Base-by-base conservation (phyloP, 192 early-diverging fungal genomes). In the Dissophora ornata region DNA sequence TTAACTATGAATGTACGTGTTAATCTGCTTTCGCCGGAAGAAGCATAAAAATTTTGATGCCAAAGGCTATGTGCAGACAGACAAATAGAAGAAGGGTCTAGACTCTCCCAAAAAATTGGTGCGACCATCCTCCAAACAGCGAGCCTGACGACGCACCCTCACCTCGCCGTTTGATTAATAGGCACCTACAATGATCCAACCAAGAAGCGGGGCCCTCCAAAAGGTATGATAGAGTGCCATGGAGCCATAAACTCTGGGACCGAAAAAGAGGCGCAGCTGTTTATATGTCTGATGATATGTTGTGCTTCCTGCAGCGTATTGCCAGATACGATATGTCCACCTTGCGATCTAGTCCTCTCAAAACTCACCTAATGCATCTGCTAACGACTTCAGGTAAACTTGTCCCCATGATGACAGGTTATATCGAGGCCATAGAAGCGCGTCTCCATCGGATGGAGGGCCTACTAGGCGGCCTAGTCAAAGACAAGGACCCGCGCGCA, bases 381-480 rank as follows among this genome's bases (percentile, higher is more conserved):
- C 34, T 41, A n/a, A 57, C 34, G 19, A 22, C 3, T 0, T 40
- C 44, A 68, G 64, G 64, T 47, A 67, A 67, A 67, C 52, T 67
- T 67, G 64, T 67, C 64, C 64, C 64, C 58, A 61, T 61, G 58
- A 61, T 61, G 58, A 61, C 58, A 79, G 93, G 93, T 24, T 95
- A 95, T 61, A 94, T 95, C 28, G 93, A 94, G 57, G 90, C 87
- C 16, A 93, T 95, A 21, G 93, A 95, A 57, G 86, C 81, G 48
- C 79, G 91, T 51, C 83, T 95, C 26, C 88, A 89, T 70, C 83
- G 85, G 41, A 83, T 92, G 67, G 92, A 95, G 54, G 81, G 83
- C 25, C 81, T 92, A 2, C 73, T 95, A 6, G 81, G 78, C 18
- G 84, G 79, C 12, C 67, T 91, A 1, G 81, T 88, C 21, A 80